Conservation (phyloP, 2,329 filamentous ascomycete species). For the Periglandula ipomoeae region DNA sequence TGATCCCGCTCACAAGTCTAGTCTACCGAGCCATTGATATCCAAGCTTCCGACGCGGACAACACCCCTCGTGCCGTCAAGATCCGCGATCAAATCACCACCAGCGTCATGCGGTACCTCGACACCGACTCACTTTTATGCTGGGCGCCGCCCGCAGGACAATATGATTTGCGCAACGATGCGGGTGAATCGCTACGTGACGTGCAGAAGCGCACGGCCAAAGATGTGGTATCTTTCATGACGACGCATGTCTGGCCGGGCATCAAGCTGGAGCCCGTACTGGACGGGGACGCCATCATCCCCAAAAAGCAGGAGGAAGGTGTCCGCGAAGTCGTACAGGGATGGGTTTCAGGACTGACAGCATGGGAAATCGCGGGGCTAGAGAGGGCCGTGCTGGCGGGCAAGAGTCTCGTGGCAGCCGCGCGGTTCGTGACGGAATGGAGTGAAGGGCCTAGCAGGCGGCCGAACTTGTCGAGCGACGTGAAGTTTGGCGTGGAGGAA, state of each 20-base stretch:
- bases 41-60: conserved; percentile 48
- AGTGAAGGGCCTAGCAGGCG: conserved; percentile 58
- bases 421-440: conserved; percentile 77
- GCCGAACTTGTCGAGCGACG: conserved; percentile 25
- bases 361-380: conserved; percentile 78
- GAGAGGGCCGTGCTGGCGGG: conserved; percentile 77
- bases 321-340: conserved; percentile 69
- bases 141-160: conserved; percentile 58
- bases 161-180: conserved; percentile 35
- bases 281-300: conserved; percentile 68
- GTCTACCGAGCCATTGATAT: conserved; percentile 79
- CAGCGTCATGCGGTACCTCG: conserved; percentile 73
- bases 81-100: conserved; percentile 56
- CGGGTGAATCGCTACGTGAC: conserved; percentile 54
- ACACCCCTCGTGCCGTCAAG: conserved; percentile 29
- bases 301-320: conserved; percentile 59
- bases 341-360: conserved; percentile 64
- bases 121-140: conserved; percentile 88
- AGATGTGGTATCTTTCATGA: conserved; percentile 64
- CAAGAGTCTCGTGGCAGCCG: conserved; percentile 76
- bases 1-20: conserved; percentile 84
- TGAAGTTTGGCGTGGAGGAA: conserved; percentile 68
- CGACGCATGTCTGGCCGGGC: conserved; percentile 71
- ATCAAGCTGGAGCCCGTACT: conserved; percentile 71
- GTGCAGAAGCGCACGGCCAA: conserved; percentile 62